Conservation (phyloP, 2,329 filamentous ascomycete species). For the Cladosporium sp. region DNA sequence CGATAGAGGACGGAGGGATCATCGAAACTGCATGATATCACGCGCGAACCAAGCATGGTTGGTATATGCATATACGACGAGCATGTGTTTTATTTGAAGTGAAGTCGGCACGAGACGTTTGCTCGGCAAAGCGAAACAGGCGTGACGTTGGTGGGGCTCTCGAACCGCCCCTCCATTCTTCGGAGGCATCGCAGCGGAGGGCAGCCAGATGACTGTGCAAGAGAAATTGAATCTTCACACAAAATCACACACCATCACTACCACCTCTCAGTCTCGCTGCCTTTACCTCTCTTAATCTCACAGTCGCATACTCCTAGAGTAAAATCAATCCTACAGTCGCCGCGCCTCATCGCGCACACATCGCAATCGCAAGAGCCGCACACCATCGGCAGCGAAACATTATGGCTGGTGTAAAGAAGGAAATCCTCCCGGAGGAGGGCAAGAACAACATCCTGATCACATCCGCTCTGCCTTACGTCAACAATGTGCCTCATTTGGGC, state of each 20-base stretch:
- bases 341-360: background rate
- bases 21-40: too few relatives aligned
- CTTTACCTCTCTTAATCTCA: background rate
- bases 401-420: conserved; percentile 15
- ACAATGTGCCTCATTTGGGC: conserved; percentile 68
- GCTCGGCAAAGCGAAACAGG: too few relatives aligned
- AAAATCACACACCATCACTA: background rate
- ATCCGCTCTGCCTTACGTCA: conserved; percentile 81
- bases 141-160: too few relatives aligned
- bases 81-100: too few relatives aligned
- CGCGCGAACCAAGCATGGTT: too few relatives aligned
- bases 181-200: too few relatives aligned
- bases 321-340: background rate
- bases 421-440: conserved; percentile 44
- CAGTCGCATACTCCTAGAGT: too few relatives aligned
- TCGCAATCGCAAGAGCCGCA: background rate
- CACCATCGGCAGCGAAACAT: background rate
- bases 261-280: background rate
- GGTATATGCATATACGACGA: too few relatives aligned
- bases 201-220: background rate
- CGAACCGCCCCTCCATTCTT: too few relatives aligned
- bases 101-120: too few relatives aligned
- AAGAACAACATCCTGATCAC: conserved; percentile 88
- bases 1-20: too few relatives aligned
- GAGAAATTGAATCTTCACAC: background rate